phyloP scores from a whole-genome alignment of 257 asterid species.

The Ehretia macrophylla region DNA sequence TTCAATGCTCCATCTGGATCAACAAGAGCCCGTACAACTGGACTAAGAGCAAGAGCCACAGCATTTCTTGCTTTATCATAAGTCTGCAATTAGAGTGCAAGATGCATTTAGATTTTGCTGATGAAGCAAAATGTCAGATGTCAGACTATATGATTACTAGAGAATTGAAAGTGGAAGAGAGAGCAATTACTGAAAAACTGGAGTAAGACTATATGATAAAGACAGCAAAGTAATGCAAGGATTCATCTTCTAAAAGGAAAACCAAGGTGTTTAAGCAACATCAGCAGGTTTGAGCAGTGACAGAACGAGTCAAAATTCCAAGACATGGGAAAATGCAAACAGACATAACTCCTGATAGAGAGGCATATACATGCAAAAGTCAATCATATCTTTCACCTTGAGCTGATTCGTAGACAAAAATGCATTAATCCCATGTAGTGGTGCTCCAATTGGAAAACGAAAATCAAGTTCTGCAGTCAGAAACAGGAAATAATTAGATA shows the following conservation, averaged over 20 bases:
- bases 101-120: conserved; percentile 13
- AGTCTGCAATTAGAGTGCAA: conserved; percentile 46
- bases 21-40: conserved; percentile 94
- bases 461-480: conserved; percentile 93
- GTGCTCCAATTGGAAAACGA: conserved; percentile 89
- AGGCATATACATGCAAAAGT: conserved; percentile 3
- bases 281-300: too few species aligned
- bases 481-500: conserved; percentile 24
- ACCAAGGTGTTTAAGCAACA: too few species aligned
- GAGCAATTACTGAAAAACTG: too few species aligned
- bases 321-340: neutral
- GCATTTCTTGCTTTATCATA: conserved; percentile 97
- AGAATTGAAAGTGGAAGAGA: too few species aligned
- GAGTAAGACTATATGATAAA: too few species aligned
- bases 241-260: too few species aligned
- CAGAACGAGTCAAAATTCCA: neutral
- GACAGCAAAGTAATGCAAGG: too few species aligned
- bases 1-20: conserved; percentile 97
- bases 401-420: conserved; percentile 91
- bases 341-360: neutral
- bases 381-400: conserved; percentile 47
- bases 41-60: conserved; percentile 96
- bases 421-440: conserved; percentile 89
- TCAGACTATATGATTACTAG: neutral
- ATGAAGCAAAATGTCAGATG: neutral